These are phyloP conservation scores for Botryosphaeria dothidea DNA, from an alignment of 2,329 filamentous ascomycete genomes.

Conservation along the genomic window DNA sequence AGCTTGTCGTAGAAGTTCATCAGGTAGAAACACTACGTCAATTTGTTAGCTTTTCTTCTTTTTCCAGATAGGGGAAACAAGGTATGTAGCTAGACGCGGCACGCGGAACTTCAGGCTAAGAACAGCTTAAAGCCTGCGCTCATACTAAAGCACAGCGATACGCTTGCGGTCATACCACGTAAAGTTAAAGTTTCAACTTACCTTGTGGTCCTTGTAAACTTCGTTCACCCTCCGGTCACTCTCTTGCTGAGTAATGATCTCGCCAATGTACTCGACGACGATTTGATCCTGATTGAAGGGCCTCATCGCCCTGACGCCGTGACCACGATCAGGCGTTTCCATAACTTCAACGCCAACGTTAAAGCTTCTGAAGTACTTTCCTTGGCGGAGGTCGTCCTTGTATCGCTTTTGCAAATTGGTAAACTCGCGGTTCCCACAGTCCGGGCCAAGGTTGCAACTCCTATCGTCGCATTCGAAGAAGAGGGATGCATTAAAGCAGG, in stretches of 20 bases:
- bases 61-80: slow-evolving; percentile 16
- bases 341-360: slow-evolving; percentile 93
- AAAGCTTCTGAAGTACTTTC: slow-evolving; percentile 66
- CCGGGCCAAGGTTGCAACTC: slow-evolving; percentile 80
- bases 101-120: too few species aligned
- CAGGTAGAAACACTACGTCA: slow-evolving; percentile 82
- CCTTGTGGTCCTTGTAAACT: slow-evolving; percentile 90
- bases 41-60: neutral
- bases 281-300: slow-evolving; percentile 88
- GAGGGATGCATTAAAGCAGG: slow-evolving; percentile 95
- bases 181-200: slow-evolving; percentile 46
- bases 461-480: slow-evolving; percentile 91
- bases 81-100: too few species aligned
- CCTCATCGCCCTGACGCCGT: slow-evolving; percentile 87
- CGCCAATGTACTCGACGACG: slow-evolving; percentile 97
- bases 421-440: slow-evolving; percentile 88
- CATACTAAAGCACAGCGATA: neutral
- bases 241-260: slow-evolving; percentile 94
- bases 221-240: slow-evolving; percentile 93
- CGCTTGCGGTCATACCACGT: neutral
- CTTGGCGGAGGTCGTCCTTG: slow-evolving; percentile 34
- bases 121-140: neutral
- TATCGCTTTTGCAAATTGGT: slow-evolving; percentile 64
- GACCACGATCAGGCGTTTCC: slow-evolving; percentile 84
- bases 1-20: slow-evolving; percentile 99